Conservation (phyloP, 768 basidiomycete species). For the Roridomyces roridus region DNA sequence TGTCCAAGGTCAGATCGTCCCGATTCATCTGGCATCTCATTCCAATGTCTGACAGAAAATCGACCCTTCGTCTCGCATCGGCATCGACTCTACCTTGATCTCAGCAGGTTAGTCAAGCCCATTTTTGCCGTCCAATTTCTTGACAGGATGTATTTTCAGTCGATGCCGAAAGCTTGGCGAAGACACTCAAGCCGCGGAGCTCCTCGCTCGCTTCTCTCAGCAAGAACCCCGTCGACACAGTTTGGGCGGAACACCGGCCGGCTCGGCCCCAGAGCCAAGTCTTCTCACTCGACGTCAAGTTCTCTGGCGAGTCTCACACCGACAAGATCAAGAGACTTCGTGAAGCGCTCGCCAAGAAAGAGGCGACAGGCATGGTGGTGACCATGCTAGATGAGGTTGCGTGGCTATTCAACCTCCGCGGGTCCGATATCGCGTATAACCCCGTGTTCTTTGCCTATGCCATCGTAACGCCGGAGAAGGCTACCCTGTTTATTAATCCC, state of each 20-base stretch:
- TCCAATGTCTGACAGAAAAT: constrained; percentile 53
- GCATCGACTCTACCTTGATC: constrained; percentile 84
- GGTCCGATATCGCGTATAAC: constrained; percentile 91
- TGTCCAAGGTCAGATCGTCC: constrained; percentile 60
- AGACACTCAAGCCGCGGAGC: constrained; percentile 56
- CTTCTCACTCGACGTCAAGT: constrained; percentile 74
- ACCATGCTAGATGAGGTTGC: constrained; percentile 95
- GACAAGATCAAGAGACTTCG: constrained; percentile 75
- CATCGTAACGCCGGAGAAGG: constrained; percentile 64
- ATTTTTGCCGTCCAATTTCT: neutral
- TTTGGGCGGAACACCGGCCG: constrained; percentile 78
- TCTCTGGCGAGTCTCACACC: constrained; percentile 68
- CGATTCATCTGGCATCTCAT: neutral
- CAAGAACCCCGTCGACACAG: constrained; percentile 77
- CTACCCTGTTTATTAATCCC: constrained; percentile 73
- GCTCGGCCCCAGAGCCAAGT: constrained; percentile 69
- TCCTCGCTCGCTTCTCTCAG: constrained; percentile 71
- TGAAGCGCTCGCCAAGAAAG: constrained; percentile 66
- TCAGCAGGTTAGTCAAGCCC: constrained; percentile 54
- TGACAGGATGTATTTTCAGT: constrained; percentile 39
- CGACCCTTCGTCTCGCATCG: constrained; percentile 66
- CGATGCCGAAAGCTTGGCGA: constrained; percentile 68
- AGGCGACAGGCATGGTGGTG: constrained; percentile 76
- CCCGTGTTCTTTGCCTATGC: constrained; percentile 94
- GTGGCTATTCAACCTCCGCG: constrained; percentile 93